Evolutionary conservation across 176 grass and related monocot species (phyloP).

Genomic region (Tillandsia leiboldiana): DNA sequence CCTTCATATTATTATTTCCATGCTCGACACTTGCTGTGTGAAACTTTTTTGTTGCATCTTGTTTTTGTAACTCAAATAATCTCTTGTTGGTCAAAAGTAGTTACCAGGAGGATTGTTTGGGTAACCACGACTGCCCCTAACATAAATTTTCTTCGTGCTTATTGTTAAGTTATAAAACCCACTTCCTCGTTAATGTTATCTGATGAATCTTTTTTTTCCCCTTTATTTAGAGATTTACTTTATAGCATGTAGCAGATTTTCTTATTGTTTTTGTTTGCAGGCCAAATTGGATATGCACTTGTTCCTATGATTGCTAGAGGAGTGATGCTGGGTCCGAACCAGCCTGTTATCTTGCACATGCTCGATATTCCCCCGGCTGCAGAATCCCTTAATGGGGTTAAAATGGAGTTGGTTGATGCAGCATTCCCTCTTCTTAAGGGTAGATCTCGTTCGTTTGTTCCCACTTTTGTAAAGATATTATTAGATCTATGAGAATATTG

Average conservation of each 20-base stretch:
- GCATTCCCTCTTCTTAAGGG: constrained; percentile 96
- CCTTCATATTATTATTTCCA: too few relatives aligned
- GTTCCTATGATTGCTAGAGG: constrained; percentile 98
- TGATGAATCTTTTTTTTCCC: too few relatives aligned
- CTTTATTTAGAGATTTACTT: not conserved
- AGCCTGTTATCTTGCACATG: constrained; percentile 99
- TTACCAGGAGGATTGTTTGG: too few relatives aligned
- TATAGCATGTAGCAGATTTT: not conserved
- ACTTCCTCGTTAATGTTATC: not conserved
- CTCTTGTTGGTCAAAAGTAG: too few relatives aligned
- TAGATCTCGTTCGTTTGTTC: constrained; percentile 7
- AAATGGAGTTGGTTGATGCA: constrained; percentile 96
- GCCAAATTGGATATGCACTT: constrained; percentile 97
- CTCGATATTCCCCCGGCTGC: constrained; percentile 81
- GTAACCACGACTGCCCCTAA: too few relatives aligned
- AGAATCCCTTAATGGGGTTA: constrained; percentile 83
- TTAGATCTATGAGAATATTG: not conserved
- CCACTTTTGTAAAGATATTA: not conserved
- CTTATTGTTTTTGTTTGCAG: constrained; percentile 30
- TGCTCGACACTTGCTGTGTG: too few relatives aligned
- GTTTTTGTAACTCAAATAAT: too few relatives aligned
- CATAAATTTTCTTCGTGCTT: too few relatives aligned
- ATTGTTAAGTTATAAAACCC: too few relatives aligned
- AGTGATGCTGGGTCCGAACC: constrained; percentile 75
- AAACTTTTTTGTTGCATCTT: too few relatives aligned